Percentiles rank a stretch among this genome's conserved stretches.
These are phyloP conservation scores for Verticillium dahliae DNA, from an alignment of 2,329 filamentous ascomycete genomes.

Conservation along the genomic window DNA sequence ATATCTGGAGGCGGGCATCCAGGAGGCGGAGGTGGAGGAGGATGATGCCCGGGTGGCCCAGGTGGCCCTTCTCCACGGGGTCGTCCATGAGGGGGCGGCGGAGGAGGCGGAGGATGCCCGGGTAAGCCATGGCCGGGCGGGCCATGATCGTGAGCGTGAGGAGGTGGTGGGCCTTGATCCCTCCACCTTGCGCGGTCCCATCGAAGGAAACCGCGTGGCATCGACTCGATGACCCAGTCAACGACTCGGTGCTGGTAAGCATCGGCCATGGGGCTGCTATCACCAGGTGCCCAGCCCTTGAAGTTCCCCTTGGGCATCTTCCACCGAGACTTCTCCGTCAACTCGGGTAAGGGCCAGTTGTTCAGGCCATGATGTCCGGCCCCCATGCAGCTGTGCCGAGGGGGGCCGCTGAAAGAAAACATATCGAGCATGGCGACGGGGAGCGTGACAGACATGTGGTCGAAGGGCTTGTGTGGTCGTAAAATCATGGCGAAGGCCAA, in stretches of 20 bases:
- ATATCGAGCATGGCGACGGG: slow-evolving; percentile 21
- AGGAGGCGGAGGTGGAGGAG: slow-evolving; percentile 14
- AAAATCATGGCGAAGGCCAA: slow-evolving; percentile 14
- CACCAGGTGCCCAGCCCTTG: slow-evolving; percentile 24
- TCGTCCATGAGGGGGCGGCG: background rate
- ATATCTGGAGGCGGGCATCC: slow-evolving; percentile 18
- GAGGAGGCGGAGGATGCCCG: slow-evolving; percentile 14
- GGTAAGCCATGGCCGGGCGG: background rate
- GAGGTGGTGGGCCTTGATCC: slow-evolving; percentile 16
- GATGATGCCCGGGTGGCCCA: slow-evolving; percentile 22
- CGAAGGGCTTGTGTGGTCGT: slow-evolving; percentile 23
- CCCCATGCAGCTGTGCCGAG: slow-evolving; percentile 16
- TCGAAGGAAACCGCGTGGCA: slow-evolving; percentile 21
- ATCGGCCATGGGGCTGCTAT: slow-evolving; percentile 14
- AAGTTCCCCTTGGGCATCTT: slow-evolving; percentile 18
- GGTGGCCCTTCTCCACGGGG: background rate
- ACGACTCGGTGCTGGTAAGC: slow-evolving; percentile 17
- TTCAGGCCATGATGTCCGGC: slow-evolving; percentile 7
- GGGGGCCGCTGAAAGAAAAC: slow-evolving; percentile 8
- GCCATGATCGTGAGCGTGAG: slow-evolving; percentile 18
- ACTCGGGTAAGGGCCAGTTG: slow-evolving; percentile 20
- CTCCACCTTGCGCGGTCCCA: slow-evolving; percentile 20
- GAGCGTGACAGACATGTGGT: slow-evolving; percentile 22
- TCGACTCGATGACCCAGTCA: slow-evolving; percentile 20
- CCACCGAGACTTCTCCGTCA: slow-evolving; percentile 19